Evolutionary conservation across 2,329 filamentous ascomycete genomes (phyloP).

Genomic region (Penicillium sp.): DNA sequence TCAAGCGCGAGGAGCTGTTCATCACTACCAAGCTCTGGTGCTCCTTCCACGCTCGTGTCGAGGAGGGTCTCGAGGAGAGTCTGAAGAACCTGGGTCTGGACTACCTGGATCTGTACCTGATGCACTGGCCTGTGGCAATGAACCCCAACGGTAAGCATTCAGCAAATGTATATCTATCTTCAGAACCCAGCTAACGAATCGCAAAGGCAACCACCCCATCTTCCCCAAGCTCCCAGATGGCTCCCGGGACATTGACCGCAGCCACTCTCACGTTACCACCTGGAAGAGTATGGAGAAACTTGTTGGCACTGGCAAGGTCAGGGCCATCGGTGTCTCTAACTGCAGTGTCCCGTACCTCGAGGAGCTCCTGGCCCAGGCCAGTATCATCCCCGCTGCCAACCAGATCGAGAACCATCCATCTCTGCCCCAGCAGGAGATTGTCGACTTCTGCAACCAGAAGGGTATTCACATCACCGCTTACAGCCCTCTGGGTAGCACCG

Average conservation of each 20-base stretch:
- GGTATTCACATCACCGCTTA: conserved; percentile 57
- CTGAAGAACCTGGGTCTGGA: conserved; percentile 72
- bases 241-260: conserved; percentile 67
- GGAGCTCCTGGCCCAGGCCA: conserved; percentile 57
- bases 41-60: conserved; percentile 70
- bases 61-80: conserved; percentile 69
- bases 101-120: conserved; percentile 77
- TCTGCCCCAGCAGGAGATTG: conserved; percentile 54
- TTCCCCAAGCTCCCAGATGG: conserved; percentile 76
- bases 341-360: conserved; percentile 57
- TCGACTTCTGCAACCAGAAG: conserved; percentile 51
- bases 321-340: conserved; percentile 61
- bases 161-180: not conserved
- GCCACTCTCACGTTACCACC: conserved; percentile 70
- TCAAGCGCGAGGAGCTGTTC: conserved; percentile 77
- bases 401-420: conserved; percentile 83
- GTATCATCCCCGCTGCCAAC: conserved; percentile 67
- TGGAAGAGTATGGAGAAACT: conserved; percentile 70
- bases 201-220: conserved; percentile 36
- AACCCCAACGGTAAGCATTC: conserved; percentile 65
- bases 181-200: not conserved
- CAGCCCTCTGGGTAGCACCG: conserved; percentile 45
- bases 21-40: conserved; percentile 85
- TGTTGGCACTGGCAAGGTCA: conserved; percentile 54
- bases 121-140: conserved; percentile 81